These are phyloP conservation scores for Umbelopsis sp. DNA, from an alignment of 192 early-diverging fungal genomes.

Conservation along the genomic window DNA sequence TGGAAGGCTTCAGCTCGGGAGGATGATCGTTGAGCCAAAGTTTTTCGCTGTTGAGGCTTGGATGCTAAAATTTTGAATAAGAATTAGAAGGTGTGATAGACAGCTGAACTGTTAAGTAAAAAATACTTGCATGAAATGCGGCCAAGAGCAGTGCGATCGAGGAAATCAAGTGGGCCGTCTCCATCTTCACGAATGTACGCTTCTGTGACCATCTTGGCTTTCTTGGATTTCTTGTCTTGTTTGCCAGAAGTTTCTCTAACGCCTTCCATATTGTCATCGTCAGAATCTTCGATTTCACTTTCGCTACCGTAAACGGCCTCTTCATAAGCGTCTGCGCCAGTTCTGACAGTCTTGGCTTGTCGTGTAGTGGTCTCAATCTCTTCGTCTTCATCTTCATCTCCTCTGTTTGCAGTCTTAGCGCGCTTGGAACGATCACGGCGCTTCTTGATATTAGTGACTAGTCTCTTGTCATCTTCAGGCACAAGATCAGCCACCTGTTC, in stretches of 20 bases:
- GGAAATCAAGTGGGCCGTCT: conserved; percentile 82
- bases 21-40: conserved; percentile 3
- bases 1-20: conserved; percentile 49
- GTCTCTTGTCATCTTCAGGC: conserved; percentile 86
- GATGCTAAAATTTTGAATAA: conserved; percentile 15
- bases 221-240: conserved; percentile 35
- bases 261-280: conserved; percentile 60
- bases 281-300: conserved; percentile 84
- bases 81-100: not conserved
- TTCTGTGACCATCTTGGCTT: conserved; percentile 38
- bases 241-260: conserved; percentile 31
- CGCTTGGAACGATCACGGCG: conserved; percentile 84
- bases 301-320: conserved; percentile 92
- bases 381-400: conserved; percentile 45
- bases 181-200: conserved; percentile 73
- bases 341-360: conserved; percentile 45
- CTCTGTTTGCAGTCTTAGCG: conserved; percentile 55
- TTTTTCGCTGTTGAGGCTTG: conserved; percentile 33
- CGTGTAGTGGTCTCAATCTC: conserved; percentile 49
- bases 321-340: conserved; percentile 75
- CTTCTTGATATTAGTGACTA: conserved; percentile 93
- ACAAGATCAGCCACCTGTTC: conserved; percentile 79
- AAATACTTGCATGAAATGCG: conserved; percentile 35
- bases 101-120: not conserved
- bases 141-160: conserved; percentile 79